Percentiles rank a stretch among this genome's conserved stretches.
These are phyloP conservation scores for Trichoderma koningiopsis DNA, from an alignment of 2,329 filamentous ascomycete species.

Conservation along the genomic window DNA sequence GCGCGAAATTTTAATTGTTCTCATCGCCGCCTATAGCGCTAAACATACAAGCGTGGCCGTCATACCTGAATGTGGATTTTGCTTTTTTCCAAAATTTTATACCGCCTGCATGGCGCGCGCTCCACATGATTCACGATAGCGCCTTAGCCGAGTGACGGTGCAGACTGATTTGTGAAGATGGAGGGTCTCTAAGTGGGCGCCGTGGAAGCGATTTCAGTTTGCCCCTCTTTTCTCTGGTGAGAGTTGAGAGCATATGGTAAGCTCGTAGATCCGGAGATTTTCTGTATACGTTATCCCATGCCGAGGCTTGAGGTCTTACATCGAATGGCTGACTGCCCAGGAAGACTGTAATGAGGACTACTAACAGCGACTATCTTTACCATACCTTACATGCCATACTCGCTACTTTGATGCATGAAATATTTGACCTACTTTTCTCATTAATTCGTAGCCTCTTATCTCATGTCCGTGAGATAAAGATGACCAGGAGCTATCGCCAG, in stretches of 20 bases:
- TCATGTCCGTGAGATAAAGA: neutral
- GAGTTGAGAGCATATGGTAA: neutral
- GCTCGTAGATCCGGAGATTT: neutral
- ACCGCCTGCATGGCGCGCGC: neutral
- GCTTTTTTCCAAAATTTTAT: neutral
- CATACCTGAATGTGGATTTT: neutral
- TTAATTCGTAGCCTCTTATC: too few species aligned
- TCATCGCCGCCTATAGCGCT: neutral
- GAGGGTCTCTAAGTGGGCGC: neutral
- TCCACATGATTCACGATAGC: neutral
- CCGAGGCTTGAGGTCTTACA: neutral
- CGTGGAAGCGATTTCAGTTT: neutral
- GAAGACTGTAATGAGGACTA: neutral
- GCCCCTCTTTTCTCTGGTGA: neutral
- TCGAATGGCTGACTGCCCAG: neutral
- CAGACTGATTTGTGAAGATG: neutral
- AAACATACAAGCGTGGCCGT: neutral
- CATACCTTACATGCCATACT: neutral
- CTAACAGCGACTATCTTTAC: neutral
- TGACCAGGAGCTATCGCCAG: neutral
- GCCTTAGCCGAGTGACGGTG: neutral
- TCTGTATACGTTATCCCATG: neutral
- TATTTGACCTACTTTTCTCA: neutral
- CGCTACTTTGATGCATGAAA: neutral
- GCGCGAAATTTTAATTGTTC: neutral